phyloP scores from a whole-genome alignment of 768 basidiomycete species.

The Boletus fagicola region DNA sequence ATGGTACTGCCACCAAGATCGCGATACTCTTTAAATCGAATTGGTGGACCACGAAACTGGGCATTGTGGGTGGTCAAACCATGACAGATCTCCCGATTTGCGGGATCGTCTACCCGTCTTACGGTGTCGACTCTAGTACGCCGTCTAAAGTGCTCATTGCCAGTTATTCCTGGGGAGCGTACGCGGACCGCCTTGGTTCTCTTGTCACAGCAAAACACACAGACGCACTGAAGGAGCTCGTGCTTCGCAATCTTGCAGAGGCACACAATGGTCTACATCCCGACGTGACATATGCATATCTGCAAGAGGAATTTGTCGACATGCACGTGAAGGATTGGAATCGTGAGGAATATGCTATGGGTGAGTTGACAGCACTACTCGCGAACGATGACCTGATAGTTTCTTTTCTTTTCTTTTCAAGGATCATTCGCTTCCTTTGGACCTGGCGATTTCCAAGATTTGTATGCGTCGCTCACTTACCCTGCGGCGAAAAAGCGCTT shows the following conservation, averaged over 20 bases:
- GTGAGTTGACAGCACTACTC: constrained; percentile 21
- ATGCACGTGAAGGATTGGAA: constrained; percentile 35
- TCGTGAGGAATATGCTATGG: constrained; percentile 33
- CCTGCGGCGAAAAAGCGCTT: constrained; percentile 24
- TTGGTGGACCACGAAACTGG: constrained; percentile 14
- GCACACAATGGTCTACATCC: background rate
- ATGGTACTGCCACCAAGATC: background rate
- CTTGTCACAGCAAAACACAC: background rate
- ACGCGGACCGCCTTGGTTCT: background rate
- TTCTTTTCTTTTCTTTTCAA: constrained; percentile 4
- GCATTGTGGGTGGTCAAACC: constrained; percentile 11
- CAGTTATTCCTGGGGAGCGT: background rate
- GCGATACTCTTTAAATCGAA: constrained; percentile 12
- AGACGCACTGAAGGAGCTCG: background rate
- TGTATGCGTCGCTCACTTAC: constrained; percentile 31
- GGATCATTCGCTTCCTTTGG: constrained; percentile 40
- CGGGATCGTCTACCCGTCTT: constrained; percentile 8
- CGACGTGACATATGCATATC: constrained; percentile 4
- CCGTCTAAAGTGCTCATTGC: constrained; percentile 14
- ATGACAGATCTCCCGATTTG: constrained; percentile 11
- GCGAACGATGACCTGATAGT: background rate
- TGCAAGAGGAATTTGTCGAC: constrained; percentile 8
- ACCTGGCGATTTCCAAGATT: constrained; percentile 36
- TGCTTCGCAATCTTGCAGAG: constrained; percentile 12
- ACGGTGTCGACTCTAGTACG: constrained; percentile 5